Conservation (phyloP, 345 rosid species). For the Lumnitzera littorea region DNA sequence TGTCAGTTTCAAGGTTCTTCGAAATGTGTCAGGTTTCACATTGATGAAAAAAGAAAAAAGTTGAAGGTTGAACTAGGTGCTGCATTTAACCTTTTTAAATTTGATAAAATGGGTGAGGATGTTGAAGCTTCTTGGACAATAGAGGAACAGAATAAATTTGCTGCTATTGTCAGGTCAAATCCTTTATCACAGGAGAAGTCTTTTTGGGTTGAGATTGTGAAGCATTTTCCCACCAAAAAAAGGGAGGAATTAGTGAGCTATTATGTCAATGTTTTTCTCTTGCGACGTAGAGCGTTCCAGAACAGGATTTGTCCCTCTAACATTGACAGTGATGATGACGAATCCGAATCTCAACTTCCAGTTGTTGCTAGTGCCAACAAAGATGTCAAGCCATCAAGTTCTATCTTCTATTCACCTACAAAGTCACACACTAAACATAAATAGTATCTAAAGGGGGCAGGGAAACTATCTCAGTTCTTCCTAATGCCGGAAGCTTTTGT, state of each 20-base stretch:
- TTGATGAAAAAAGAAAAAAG: conserved; percentile 54
- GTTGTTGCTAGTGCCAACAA: conserved; percentile 7
- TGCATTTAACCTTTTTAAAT: conserved; percentile 51
- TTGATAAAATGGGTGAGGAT: conserved; percentile 79
- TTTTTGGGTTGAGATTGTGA: conserved; percentile 25
- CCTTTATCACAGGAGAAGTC: conserved; percentile 14
- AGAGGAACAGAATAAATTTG: conserved; percentile 29
- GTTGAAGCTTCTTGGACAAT: conserved; percentile 27
- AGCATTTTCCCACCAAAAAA: conserved; percentile 17
- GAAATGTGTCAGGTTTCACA: conserved; percentile 65
- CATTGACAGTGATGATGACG: conserved; percentile 26
- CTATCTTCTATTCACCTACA: conserved; percentile 44
- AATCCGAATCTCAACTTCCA: conserved; percentile 18
- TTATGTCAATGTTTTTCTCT: conserved; percentile 34
- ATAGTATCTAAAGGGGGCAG: neutral
- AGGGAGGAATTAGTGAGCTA: conserved; percentile 34
- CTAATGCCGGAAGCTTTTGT: too few species aligned
- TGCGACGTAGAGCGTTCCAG: conserved; percentile 33
- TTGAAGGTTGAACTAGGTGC: conserved; percentile 53
- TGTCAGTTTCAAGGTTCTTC: conserved; percentile 41
- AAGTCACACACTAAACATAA: conserved; percentile 29
- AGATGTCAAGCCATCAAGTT: conserved; percentile 26
- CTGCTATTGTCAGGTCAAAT: conserved; percentile 18
- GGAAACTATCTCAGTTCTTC: neutral
- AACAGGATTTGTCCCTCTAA: conserved; percentile 26